A percentile compares a stretch with the other conserved stretches of the same genome.
phyloP scores from a whole-genome alignment of 495 filamentous ascomycete species.

The Neurospora tetrasperma region DNA sequence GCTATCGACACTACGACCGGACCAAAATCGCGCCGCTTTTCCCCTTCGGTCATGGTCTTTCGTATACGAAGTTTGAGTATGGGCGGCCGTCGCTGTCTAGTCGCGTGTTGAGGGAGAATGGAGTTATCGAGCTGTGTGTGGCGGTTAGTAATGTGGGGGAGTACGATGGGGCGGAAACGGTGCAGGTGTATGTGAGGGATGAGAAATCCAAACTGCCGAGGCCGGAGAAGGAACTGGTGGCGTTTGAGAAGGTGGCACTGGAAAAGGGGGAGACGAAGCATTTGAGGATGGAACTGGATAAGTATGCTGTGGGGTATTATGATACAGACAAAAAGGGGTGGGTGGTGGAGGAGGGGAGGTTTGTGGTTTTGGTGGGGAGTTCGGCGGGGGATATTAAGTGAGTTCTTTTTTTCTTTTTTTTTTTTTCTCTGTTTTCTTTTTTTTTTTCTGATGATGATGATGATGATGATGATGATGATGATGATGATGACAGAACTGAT shows the following conservation, averaged over 20 bases:
- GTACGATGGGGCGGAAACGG: slow-evolving; percentile 58
- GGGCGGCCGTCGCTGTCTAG: slow-evolving; percentile 45
- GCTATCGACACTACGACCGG: slow-evolving; percentile 76
- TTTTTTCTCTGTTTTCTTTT: too few relatives aligned
- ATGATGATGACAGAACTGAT: too few relatives aligned
- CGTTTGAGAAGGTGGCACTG: slow-evolving; percentile 68
- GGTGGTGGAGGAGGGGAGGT: slow-evolving; percentile 69
- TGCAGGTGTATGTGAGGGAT: slow-evolving; percentile 66
- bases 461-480: too few relatives aligned
- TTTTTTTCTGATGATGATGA: too few relatives aligned
- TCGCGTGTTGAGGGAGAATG: slow-evolving; percentile 39
- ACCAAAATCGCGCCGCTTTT: slow-evolving; percentile 56
- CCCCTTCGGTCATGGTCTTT: slow-evolving; percentile 75
- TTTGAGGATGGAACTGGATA: slow-evolving; percentile 56
- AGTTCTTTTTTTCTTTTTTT: slow-evolving; percentile 1
- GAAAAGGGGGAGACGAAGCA: slow-evolving; percentile 58
- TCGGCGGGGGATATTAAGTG: slow-evolving; percentile 38
- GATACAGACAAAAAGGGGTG: slow-evolving; percentile 60
- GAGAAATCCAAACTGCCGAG: slow-evolving; percentile 46
- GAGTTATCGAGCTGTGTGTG: slow-evolving; percentile 49
- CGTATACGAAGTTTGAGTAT: slow-evolving; percentile 69
- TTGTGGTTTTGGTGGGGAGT: slow-evolving; percentile 51
- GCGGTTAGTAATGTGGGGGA: slow-evolving; percentile 59
- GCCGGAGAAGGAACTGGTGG: slow-evolving; percentile 68
- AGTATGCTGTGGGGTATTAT: slow-evolving; percentile 73